Evolutionary conservation across 345 rosid species (phyloP).

Genomic region (thale cress (Arabidopsis thaliana)): TAIR10.1 NC_003070.9:27357501-27358000

Average conservation of each 20-base stretch:
- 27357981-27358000: constrained; percentile 86
- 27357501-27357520: constrained; percentile 20
- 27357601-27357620: constrained; percentile 92
- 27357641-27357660: constrained; percentile 71
- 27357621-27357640: constrained; percentile 79
- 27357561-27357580: constrained; percentile 56
- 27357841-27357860: constrained; percentile 48
- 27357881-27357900: constrained; percentile 97
- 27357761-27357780: constrained; percentile 59
- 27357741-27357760: background rate
- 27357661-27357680: constrained; percentile 69
- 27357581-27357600: constrained; percentile 68
- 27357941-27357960: constrained; percentile 89
- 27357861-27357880: constrained; percentile 81
- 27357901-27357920: constrained; percentile 89
- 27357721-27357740: background rate
- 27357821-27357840: constrained; percentile 48
- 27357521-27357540: background rate
- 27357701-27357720: constrained; percentile 16
- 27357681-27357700: constrained; percentile 74
- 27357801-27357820: constrained; percentile 34
- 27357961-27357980: constrained; percentile 91
- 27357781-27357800: constrained; percentile 67
- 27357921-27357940: constrained; percentile 83
- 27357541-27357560: background rate